Evolutionary conservation across 108 stramenopile genomes (phyloP).

Genomic region (Cyclostephanos tholiformis): DNA sequence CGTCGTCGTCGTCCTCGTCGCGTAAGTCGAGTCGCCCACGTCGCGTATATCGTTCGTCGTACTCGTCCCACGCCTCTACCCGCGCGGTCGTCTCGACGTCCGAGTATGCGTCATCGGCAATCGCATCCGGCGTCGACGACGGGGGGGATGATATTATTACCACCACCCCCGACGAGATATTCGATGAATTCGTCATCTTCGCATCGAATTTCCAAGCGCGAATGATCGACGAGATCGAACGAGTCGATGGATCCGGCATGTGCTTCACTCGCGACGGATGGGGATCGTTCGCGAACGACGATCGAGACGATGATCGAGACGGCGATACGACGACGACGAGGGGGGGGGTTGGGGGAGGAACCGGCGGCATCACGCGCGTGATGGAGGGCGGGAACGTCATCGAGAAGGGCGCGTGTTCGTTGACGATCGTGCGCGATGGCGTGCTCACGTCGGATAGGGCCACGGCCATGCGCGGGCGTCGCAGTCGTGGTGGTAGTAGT

Average conservation of each 20-base stretch:
- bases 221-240: constrained; percentile 77
- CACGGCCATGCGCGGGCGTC: constrained; percentile 73
- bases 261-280: constrained; percentile 72
- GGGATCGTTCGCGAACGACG: constrained; percentile 64
- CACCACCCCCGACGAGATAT: constrained; percentile 44
- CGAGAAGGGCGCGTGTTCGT: constrained; percentile 94
- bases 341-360: constrained; percentile 46
- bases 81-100: too few relatives aligned
- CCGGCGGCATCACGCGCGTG: constrained; percentile 87
- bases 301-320: too few relatives aligned
- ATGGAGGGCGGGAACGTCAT: constrained; percentile 84
- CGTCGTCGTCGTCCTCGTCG: too few relatives aligned
- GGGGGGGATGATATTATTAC: not conserved
- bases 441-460: constrained; percentile 75
- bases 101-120: too few relatives aligned
- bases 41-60: too few relatives aligned
- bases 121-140: too few relatives aligned
- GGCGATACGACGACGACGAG: not conserved
- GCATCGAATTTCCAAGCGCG: constrained; percentile 54
- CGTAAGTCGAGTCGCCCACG: too few relatives aligned
- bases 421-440: constrained; percentile 75
- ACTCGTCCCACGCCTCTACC: too few relatives aligned
- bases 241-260: constrained; percentile 55
- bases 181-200: constrained; percentile 69
- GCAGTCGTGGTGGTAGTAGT: constrained; percentile 42